Evolutionary conservation across 2,329 filamentous ascomycete genomes (phyloP).

Genomic region (Penicillium sp.): DNA sequence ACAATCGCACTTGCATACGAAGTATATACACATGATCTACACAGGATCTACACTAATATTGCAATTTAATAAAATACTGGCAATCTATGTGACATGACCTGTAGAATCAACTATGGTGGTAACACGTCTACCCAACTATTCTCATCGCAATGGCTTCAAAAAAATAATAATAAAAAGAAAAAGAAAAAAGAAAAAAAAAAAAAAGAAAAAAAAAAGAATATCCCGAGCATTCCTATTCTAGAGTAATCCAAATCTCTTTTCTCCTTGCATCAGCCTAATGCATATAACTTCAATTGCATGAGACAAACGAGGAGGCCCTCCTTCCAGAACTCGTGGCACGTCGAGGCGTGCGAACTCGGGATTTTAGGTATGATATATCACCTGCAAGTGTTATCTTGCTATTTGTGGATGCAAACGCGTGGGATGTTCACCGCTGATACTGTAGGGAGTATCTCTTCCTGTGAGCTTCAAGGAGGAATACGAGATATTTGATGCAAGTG

Average conservation of each 20-base stretch:
- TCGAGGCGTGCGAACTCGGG: background rate
- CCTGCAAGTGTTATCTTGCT: background rate
- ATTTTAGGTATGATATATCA: background rate
- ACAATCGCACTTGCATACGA: background rate
- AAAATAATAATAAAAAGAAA: background rate
- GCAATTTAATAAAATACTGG: background rate
- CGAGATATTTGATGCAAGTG: background rate
- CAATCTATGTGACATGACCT: background rate
- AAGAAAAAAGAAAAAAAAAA: too few relatives aligned
- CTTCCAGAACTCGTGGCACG: background rate
- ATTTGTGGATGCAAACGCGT: background rate
- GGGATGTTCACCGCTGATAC: background rate
- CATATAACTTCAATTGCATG: background rate
- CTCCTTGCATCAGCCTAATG: slow-evolving; percentile 1
- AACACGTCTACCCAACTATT: background rate
- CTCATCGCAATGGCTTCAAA: background rate
- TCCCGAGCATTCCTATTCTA: background rate
- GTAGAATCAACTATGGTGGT: background rate
- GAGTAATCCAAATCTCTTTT: background rate
- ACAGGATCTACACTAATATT: background rate
- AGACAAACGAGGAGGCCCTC: background rate
- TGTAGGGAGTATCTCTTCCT: background rate
- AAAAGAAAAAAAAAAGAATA: too few relatives aligned
- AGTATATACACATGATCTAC: background rate
- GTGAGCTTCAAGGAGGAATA: background rate